Base-by-base conservation (phyloP, 139 green algal species). In the Haematococcus lacustris region DNA sequence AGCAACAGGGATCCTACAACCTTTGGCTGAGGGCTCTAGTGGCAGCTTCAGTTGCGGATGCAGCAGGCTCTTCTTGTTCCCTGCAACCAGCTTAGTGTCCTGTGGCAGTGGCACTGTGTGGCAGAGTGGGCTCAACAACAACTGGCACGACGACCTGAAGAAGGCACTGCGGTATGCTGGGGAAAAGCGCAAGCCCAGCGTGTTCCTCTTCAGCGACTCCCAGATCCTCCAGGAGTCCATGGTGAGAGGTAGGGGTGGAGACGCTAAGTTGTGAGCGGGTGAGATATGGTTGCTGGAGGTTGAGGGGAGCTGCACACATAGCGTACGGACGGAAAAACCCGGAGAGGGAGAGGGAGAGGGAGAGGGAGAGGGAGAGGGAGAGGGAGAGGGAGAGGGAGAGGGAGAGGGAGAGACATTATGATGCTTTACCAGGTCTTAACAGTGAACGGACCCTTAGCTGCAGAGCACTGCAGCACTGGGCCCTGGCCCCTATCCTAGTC, bases 61-160 rank as follows among this genome's bases (percentile, higher is more conserved):
- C n/a, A n/a, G n/a, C n/a, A n/a, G n/a, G n/a, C n/a, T n/a, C n/a
- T n/a, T n/a, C n/a, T n/a, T n/a, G n/a, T n/a, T n/a, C n/a, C n/a
- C n/a, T n/a, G n/a, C n/a, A n/a, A n/a, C n/a, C n/a, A n/a, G n/a
- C n/a, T n/a, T n/a, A n/a, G n/a, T n/a, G n/a, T n/a, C 51, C 30
- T 57, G 76, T 87, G 28, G 57, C 5, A 32, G 32, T 38, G 57
- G 32, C 26, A 70, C 26, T 7, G 35, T 70, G 41, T 70, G 41
- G 13, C 25, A 70, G 63, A 60, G 39, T 2, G n/a, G 67, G 17
- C 67, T 43, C 67, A 72, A 72, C 67, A 72, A 72, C 67, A 82
- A 93, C 76, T 93, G 88, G 88, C 79, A 79, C 41, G 88, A 93
- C 34, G 88, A 93, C 79, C 77, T 93, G 26, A 88, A 85, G 67